phyloP scores from a whole-genome alignment of 306 rosid genomes.

The Pterocarpus santalinus region DNA sequence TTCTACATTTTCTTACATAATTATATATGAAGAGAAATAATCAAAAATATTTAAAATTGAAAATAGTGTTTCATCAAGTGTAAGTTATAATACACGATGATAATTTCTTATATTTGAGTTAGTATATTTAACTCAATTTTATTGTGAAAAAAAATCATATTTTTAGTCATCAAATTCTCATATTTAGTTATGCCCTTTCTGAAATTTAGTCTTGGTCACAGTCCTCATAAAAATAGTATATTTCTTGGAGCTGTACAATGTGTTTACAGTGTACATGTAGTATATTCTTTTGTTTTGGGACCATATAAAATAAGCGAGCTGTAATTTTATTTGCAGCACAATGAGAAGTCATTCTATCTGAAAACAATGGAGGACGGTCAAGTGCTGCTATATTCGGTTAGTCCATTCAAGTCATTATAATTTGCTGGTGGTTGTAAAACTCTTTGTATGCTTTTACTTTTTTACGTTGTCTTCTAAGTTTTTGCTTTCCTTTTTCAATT shows the following conservation, averaged over 20 bases:
- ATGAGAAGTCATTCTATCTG: slow-evolving; percentile 85
- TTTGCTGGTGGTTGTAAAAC: slow-evolving; percentile 37
- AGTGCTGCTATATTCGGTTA: slow-evolving; percentile 88
- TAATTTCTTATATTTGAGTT: slow-evolving; percentile 1
- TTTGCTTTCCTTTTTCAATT: slow-evolving; percentile 40
- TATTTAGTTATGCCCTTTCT: neutral
- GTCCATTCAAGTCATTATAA: slow-evolving; percentile 41
- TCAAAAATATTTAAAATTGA: neutral
- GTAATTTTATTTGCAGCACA: slow-evolving; percentile 70
- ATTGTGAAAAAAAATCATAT: neutral
- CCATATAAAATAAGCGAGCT: slow-evolving; percentile 8
- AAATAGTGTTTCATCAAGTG: neutral
- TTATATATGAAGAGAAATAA: slow-evolving; percentile 21
- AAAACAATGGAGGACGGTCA: slow-evolving; percentile 99
- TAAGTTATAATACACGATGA: neutral
- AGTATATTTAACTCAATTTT: neutral
- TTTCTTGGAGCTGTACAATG: slow-evolving; percentile 36
- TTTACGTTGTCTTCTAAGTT: slow-evolving; percentile 31
- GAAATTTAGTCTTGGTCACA: slow-evolving; percentile 26
- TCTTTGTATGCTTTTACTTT: slow-evolving; percentile 12
- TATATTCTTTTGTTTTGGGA: slow-evolving; percentile 37
- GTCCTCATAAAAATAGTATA: slow-evolving; percentile 6
- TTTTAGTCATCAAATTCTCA: slow-evolving; percentile 27
- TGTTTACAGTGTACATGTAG: slow-evolving; percentile 19
- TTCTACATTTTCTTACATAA: slow-evolving; percentile 30